These are phyloP conservation scores for Sphaerostilbella broomeana DNA, from an alignment of 2,329 filamentous ascomycete species.

Conservation along the genomic window DNA sequence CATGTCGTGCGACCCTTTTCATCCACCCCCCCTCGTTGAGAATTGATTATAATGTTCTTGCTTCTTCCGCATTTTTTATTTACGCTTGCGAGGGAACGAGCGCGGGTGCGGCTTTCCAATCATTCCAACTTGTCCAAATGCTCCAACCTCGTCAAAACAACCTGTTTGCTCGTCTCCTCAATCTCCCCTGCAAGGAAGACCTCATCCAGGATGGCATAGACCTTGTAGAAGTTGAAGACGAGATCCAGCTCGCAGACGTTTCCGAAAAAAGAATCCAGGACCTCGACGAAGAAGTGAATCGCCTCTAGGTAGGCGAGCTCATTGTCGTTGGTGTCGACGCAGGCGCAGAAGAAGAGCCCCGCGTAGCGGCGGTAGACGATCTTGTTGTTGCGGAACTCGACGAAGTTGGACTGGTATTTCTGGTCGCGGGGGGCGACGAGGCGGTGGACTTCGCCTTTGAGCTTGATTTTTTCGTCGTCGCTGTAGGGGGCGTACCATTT, in stretches of 20 bases:
- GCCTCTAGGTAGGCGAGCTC: conserved; percentile 94
- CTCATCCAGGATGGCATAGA: conserved; percentile 97
- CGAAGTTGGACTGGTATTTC: conserved; percentile 99
- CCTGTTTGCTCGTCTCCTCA: conserved; percentile 97
- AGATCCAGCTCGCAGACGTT: conserved; percentile 98
- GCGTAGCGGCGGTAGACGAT: conserved; percentile 97
- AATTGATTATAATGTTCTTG: too few species aligned
- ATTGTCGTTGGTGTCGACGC: conserved; percentile 98
- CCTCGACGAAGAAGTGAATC: conserved; percentile 99
- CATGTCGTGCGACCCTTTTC: too few species aligned
- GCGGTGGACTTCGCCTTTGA: conserved; percentile 98
- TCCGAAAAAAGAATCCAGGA: conserved; percentile 96
- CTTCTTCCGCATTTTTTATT: too few species aligned
- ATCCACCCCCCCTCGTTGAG: too few species aligned
- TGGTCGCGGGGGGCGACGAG: conserved; percentile 96
- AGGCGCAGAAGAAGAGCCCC: conserved; percentile 97
- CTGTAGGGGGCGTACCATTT: conserved; percentile 99
- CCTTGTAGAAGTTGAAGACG: conserved; percentile 75
- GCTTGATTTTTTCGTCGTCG: conserved; percentile 97
- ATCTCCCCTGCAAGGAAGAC: conserved; percentile 97
- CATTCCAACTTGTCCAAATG: conserved; percentile 94
- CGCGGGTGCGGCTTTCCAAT: too few species aligned
- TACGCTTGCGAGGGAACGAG: too few species aligned
- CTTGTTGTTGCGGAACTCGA: conserved; percentile 92
- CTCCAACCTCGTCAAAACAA: conserved; percentile 87